Conservation (phyloP, 208 protist species). For the Acanthamoeba castellanii region DNA sequence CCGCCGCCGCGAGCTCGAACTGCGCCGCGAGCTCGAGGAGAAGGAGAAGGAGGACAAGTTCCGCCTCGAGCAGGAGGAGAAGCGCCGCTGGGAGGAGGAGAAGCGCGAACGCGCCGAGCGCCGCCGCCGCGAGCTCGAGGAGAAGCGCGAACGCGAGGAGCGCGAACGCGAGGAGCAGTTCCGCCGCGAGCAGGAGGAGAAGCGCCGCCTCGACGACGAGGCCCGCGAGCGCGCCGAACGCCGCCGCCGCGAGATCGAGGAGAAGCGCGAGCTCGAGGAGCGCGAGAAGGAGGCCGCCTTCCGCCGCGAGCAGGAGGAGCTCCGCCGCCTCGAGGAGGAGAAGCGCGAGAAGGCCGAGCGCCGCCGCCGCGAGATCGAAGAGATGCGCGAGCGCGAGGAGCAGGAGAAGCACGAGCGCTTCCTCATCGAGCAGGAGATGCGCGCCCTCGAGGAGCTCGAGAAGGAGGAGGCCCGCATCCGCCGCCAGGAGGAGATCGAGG, state of each 20-base stretch:
- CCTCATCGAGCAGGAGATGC: background rate
- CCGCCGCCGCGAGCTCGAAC: background rate
- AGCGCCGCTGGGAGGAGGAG: background rate
- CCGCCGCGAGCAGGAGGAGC: slow-evolving; percentile 7
- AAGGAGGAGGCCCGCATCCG: background rate
- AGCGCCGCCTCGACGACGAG: background rate
- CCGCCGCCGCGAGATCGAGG: slow-evolving; percentile 15
- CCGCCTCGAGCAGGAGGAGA: background rate
- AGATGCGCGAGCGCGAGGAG: slow-evolving; percentile 9
- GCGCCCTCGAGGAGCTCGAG: slow-evolving; percentile 2
- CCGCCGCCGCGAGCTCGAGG: background rate
- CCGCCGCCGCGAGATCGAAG: background rate
- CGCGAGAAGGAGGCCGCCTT: background rate
- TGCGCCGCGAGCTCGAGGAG: background rate
- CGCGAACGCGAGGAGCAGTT: background rate
- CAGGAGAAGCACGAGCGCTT: slow-evolving; percentile 1
- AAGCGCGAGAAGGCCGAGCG: slow-evolving; percentile 2
- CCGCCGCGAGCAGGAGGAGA: slow-evolving; percentile 12
- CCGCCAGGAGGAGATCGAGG: background rate
- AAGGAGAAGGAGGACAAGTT: background rate
- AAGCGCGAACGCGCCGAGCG: slow-evolving; percentile 12
- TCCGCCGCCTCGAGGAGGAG: background rate
- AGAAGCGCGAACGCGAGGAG: slow-evolving; percentile 19
- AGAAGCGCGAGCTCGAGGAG: slow-evolving; percentile 10
- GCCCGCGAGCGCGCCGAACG: background rate